Evolutionary conservation across 106 monocot species (phyloP).

Genomic region (Hemerocallis citrina): DNA sequence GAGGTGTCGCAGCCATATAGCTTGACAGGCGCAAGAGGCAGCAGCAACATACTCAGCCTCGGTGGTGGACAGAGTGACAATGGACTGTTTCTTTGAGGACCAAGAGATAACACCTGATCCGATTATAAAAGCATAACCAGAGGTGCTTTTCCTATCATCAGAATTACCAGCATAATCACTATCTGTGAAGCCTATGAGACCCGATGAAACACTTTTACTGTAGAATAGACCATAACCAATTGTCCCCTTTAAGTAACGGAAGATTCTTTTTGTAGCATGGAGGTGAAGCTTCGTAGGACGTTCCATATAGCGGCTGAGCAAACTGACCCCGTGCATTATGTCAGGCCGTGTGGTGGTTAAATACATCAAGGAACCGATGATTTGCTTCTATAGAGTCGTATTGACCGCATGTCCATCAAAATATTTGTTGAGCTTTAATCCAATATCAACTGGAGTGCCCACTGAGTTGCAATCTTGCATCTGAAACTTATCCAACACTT

Average conservation of each 20-base stretch:
- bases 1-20: too few relatives aligned
- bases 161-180: too few relatives aligned
- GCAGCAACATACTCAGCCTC: too few relatives aligned
- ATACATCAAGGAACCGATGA: constrained; percentile 8
- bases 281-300: not conserved
- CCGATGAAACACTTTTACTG: constrained; percentile 3
- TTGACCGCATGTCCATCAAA: not conserved
- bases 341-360: not conserved
- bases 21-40: too few relatives aligned
- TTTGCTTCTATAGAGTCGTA: constrained; percentile 4
- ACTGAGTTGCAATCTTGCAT: constrained; percentile 1
- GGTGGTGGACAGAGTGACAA: too few relatives aligned
- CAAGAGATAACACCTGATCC: too few relatives aligned
- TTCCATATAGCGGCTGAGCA: constrained; percentile 2
- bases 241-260: not conserved
- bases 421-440: constrained; percentile 1
- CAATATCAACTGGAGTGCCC: constrained; percentile 1
- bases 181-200: constrained; percentile 4
- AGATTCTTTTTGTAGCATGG: constrained; percentile 3
- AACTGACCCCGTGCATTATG: constrained; percentile 2
- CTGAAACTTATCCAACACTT: not conserved
- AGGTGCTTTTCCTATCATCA: too few relatives aligned
- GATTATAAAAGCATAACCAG: too few relatives aligned
- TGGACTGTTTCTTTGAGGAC: too few relatives aligned
- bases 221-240: not conserved